Conservation (phyloP, 805 yeast genomes). For the Nakazawaea laoshanensis region DNA sequence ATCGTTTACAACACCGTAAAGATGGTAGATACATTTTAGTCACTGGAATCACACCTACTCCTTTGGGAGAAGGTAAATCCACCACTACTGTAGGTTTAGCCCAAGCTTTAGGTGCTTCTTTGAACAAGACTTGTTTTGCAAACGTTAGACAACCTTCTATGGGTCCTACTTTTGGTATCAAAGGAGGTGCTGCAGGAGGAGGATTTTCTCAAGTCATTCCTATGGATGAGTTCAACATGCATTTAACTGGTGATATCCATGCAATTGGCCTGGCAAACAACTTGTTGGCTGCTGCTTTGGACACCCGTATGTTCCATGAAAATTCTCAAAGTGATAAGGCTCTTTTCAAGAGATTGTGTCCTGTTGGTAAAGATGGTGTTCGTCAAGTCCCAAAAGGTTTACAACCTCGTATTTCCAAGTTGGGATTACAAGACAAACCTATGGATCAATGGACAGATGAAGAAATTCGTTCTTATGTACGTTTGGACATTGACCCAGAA, state of each 20-base stretch:
- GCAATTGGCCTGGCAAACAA: constrained; percentile 93
- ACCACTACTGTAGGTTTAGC: constrained; percentile 95
- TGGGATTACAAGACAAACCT: constrained; percentile 75
- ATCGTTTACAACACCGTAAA: constrained; percentile 53
- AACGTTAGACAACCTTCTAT: constrained; percentile 96
- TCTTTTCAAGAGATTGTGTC: constrained; percentile 79
- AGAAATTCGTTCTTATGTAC: constrained; percentile 67
- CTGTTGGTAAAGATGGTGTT: constrained; percentile 66
- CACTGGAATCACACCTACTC: constrained; percentile 97
- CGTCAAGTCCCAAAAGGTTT: constrained; percentile 75
- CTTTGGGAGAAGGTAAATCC: constrained; percentile 95
- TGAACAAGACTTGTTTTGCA: constrained; percentile 77
- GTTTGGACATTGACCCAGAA: constrained; percentile 82
- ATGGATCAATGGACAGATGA: constrained; percentile 76
- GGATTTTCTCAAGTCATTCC: constrained; percentile 97
- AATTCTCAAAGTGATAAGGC: constrained; percentile 69
- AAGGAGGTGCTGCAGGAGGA: constrained; percentile 99
- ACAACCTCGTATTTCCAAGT: constrained; percentile 63
- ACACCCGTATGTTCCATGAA: constrained; percentile 96
- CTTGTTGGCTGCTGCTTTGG: constrained; percentile 91
- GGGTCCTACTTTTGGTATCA: constrained; percentile 99
- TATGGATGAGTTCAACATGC: constrained; percentile 98
- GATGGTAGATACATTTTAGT: constrained; percentile 87
- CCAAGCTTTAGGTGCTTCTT: constrained; percentile 93
- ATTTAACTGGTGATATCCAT: constrained; percentile 94